Percentiles rank a stretch among this genome's conserved stretches.
phyloP scores from a whole-genome alignment of 208 protist species.

The Leptomonas seymouri region DNA sequence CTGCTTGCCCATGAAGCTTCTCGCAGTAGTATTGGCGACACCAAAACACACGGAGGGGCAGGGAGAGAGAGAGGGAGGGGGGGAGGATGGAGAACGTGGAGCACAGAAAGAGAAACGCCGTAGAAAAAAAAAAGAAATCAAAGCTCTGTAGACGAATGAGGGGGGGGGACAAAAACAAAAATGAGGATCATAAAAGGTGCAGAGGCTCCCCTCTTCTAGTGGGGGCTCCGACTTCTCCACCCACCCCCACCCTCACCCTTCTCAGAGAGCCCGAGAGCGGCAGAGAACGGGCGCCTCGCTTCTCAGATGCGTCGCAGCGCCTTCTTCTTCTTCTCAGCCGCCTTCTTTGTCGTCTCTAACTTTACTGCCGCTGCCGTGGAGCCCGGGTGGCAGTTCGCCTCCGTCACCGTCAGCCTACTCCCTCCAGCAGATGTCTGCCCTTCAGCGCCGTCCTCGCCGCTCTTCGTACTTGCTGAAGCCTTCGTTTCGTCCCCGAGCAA shows the following conservation, averaged over 20 bases:
- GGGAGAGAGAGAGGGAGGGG: not conserved
- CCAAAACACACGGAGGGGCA: not conserved
- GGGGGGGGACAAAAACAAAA: no score
- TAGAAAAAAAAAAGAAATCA: no score
- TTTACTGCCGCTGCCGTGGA: conserved; percentile 15
- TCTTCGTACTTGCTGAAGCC: not conserved
- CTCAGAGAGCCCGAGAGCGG: no score
- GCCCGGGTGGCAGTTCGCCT: conserved; percentile 20
- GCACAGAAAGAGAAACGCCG: not conserved
- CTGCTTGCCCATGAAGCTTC: no score
- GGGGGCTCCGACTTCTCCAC: no score
- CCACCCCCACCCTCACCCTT: no score
- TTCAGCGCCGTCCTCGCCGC: not conserved
- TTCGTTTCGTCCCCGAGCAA: conserved; percentile 3
- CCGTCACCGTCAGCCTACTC: conserved; percentile 17
- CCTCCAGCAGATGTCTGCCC: not conserved
- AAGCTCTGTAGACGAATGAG: no score
- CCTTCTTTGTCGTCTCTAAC: conserved; percentile 18
- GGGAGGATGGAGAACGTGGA: not conserved
- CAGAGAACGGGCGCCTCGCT: no score
- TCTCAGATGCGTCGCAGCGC: conserved; percentile 26
- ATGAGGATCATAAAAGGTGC: no score
- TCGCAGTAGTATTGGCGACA: no score
- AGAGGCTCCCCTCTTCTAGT: no score
- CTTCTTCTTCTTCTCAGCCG: conserved; percentile 34